Conservation (phyloP, 768 basidiomycete species). For the Amanita muscaria region DNA sequence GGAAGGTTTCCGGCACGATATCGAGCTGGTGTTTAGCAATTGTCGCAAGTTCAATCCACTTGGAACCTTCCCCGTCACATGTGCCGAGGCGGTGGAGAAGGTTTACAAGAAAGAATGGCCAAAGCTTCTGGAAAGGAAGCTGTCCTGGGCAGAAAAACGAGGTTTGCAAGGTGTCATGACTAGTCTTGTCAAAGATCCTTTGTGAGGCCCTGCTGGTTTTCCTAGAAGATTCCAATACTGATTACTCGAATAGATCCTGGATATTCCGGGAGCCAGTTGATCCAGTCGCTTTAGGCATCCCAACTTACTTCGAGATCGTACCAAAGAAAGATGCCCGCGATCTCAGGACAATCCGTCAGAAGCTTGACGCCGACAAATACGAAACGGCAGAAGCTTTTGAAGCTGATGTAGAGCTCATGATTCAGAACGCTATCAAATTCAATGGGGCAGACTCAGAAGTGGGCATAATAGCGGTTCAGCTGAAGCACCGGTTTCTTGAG, state of each 20-base stretch:
- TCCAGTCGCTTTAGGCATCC: constrained; percentile 72
- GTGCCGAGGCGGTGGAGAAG: constrained; percentile 67
- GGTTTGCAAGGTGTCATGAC: constrained; percentile 64
- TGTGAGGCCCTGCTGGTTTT: constrained; percentile 33
- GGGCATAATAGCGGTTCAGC: constrained; percentile 45
- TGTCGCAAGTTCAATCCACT: constrained; percentile 91
- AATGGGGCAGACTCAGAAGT: constrained; percentile 79
- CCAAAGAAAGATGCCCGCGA: constrained; percentile 83
- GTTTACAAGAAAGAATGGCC: constrained; percentile 82
- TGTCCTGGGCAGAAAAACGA: constrained; percentile 75
- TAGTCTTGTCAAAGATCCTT: constrained; percentile 55
- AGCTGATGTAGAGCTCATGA: constrained; percentile 82
- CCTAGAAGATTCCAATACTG: not conserved
- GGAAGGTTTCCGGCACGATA: constrained; percentile 74
- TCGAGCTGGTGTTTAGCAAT: constrained; percentile 79
- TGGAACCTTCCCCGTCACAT: constrained; percentile 61
- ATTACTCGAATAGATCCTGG: constrained; percentile 44
- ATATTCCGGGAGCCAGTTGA: constrained; percentile 86
- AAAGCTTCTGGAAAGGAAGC: constrained; percentile 61
- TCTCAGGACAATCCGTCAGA: constrained; percentile 69
- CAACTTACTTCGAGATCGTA: constrained; percentile 83
- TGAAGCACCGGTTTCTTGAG: constrained; percentile 46
- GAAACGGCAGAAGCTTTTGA: constrained; percentile 70
- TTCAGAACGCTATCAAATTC: constrained; percentile 81
- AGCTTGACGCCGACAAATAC: constrained; percentile 78